Evolutionary conservation across 1,284 basidiomycete species (phyloP), one percentile per base, ranked within the genome.

Genomic region (Moesziomyces globuligerus): DNA sequence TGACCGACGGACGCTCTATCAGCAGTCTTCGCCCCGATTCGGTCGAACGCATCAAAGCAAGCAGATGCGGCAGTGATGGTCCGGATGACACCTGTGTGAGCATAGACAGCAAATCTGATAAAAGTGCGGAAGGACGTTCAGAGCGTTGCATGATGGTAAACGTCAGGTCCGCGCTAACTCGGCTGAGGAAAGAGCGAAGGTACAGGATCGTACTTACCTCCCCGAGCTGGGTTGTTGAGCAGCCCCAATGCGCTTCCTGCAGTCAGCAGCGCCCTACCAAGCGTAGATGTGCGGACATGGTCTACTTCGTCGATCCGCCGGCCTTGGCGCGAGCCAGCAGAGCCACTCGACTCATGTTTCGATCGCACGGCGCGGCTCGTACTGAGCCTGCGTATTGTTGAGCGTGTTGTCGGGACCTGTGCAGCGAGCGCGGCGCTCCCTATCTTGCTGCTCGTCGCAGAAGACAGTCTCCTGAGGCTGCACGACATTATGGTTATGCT

Each of bases 201-300:
- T n/a, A n/a, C n/a, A 11, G 13, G 13, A 32, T 5, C 29, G 17
- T 34, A 17, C 90, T 83, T 76, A 92, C 93, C 94, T 75, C 90
- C 93, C 77, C 95, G 86, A 40, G 89, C 86, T 18, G 94, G 93
- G 81, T 96, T 88, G 42, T 88, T 84, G 15, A 98, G 86, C 8
- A 93, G 89, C 85, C 92, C 89, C 41, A 94, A 81, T 0, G 91
- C 93, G 21, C 91, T 91, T 5, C 95, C 95, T 11, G 89, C 87
- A 6, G 93, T 90, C 49, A 98, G 87, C 62, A 98, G 88, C 7
- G 89, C 49, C 26, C 60, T 44, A 24, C 57, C 64, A 3, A 59
- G 28, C 10, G 26, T 10, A 15, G 59, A 43, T 1, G 70, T 72
- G 1, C 46, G 56, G 1, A 59, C 47, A 36, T 68, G 64, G 36